Base-by-base conservation (phyloP, 2,329 filamentous ascomycete genomes). In the Bertia moriformis region DNA sequence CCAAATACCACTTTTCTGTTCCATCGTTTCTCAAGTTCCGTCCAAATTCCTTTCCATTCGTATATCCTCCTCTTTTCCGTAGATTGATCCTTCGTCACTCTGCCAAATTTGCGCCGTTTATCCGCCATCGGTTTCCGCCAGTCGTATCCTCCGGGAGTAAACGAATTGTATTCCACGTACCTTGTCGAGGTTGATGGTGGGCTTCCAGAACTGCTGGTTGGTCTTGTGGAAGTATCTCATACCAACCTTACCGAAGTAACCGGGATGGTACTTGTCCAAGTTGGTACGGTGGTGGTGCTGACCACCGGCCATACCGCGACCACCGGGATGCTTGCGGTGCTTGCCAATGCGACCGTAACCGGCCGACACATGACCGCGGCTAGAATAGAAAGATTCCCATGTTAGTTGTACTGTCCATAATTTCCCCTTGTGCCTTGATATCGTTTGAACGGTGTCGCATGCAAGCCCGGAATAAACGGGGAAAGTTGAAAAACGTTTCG, bases 211-310 rank as follows among this genome's bases (percentile, higher is more conserved):
- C 62, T 93, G 83, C 75, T 89, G 89, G 60, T 79, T 75, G 61
- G 85, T 80, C 70, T 91, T 88, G 78, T 96, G 89, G 84, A 94
- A 95, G 72, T 89, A 81, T 60, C 84, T 74, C 83, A 89, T 89
- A 71, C 83, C 83, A 55, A 89, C 84, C 73, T 95, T 94, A 70
- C 86, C 86, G 69, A 95, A 96, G 84, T 96, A 96, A 86, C 91
- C 91, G 48, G 89, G 87, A 63, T 93, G 85, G 80, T 89, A 87
- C 70, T 89, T 88, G 53, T 67, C 65, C 45, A 67, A 50, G 57
- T 93, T 93, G 60, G 85, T 93, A 53, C 85, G 70, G 79, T 93
- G 86, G 73, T 98, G 91, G 75, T 98, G 91, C 73, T 95, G 86
- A 78, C 88, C 89, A 93, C 91, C 89, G 65, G 91, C 91, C 70